These are phyloP conservation scores for Parasitella parasitica DNA, from an alignment of 371 early-diverging fungal species.

Conservation along the genomic window DNA sequence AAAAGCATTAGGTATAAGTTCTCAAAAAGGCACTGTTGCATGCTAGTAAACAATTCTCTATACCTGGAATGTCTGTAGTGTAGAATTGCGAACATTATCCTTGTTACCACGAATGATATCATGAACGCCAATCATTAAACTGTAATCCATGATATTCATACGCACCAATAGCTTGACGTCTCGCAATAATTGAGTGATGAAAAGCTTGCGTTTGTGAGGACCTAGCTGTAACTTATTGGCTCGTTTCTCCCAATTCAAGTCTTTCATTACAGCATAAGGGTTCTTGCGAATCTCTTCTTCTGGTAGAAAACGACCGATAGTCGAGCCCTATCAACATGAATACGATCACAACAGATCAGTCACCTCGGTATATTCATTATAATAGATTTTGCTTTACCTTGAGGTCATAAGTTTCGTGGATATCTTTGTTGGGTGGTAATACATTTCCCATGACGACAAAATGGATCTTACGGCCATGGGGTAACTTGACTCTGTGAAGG, in stretches of 20 bases:
- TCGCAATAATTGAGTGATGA: conserved; percentile 79
- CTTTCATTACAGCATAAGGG: conserved; percentile 88
- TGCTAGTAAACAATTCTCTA: not conserved
- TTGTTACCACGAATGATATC: conserved; percentile 79
- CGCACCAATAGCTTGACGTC: conserved; percentile 77
- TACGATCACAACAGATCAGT: too few relatives aligned
- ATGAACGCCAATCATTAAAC: conserved; percentile 88
- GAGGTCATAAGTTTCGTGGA: conserved; percentile 89
- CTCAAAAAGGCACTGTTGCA: not conserved
- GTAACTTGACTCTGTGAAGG: conserved; percentile 93
- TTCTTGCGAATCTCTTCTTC: conserved; percentile 71
- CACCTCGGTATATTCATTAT: too few relatives aligned
- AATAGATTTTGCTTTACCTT: conserved; percentile 66
- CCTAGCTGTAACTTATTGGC: conserved; percentile 77
- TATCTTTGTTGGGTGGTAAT: conserved; percentile 93
- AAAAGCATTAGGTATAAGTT: not conserved
- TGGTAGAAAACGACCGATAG: conserved; percentile 76
- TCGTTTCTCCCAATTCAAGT: conserved; percentile 86
- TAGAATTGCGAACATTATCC: conserved; percentile 82
- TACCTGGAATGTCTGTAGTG: conserved; percentile 66
- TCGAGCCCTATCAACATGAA: conserved; percentile 47
- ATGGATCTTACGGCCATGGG: conserved; percentile 89
- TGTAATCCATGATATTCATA: conserved; percentile 87
- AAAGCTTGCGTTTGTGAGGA: conserved; percentile 71
- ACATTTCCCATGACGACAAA: conserved; percentile 97